These are phyloP conservation scores for Astrothelium macrocarpum DNA, from an alignment of 495 filamentous ascomycete species.

Conservation along the genomic window DNA sequence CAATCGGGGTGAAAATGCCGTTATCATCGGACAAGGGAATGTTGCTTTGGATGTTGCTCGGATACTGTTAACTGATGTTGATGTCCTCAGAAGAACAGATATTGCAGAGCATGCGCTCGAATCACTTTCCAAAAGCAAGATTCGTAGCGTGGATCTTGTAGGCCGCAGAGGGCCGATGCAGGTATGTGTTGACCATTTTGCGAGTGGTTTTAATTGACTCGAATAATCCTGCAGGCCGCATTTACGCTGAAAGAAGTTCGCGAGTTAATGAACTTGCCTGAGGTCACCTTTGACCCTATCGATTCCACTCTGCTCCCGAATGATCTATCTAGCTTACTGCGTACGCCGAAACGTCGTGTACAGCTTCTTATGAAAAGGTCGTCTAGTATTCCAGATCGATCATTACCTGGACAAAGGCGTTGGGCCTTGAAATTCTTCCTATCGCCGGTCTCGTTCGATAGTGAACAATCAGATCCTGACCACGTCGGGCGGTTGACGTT, in stretches of 20 bases:
- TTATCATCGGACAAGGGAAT: slow-evolving; percentile 91
- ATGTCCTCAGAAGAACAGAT: slow-evolving; percentile 69
- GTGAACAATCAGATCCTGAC: slow-evolving; percentile 40
- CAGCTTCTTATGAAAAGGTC: slow-evolving; percentile 72
- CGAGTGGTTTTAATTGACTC: not conserved
- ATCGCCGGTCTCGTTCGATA: slow-evolving; percentile 56
- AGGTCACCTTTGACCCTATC: slow-evolving; percentile 56
- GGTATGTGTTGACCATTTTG: slow-evolving; percentile 33
- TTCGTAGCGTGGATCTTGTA: slow-evolving; percentile 74
- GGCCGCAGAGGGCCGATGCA: slow-evolving; percentile 84
- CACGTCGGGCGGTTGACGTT: slow-evolving; percentile 46
- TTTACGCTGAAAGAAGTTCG: slow-evolving; percentile 92
- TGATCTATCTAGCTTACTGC: slow-evolving; percentile 53
- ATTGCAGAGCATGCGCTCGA: slow-evolving; percentile 78
- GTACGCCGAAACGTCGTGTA: slow-evolving; percentile 65
- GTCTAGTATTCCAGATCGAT: slow-evolving; percentile 29
- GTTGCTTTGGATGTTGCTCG: slow-evolving; percentile 90
- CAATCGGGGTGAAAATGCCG: slow-evolving; percentile 66
- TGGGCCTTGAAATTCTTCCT: slow-evolving; percentile 82
- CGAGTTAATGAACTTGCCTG: slow-evolving; percentile 71
- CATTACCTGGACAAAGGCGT: slow-evolving; percentile 43
- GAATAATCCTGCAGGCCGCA: slow-evolving; percentile 47
- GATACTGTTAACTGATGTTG: slow-evolving; percentile 66
- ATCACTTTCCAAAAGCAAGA: slow-evolving; percentile 56
- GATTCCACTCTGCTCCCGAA: slow-evolving; percentile 49